These are phyloP conservation scores for Aphanocladium album DNA, from an alignment of 2,329 filamentous ascomycete species.

Conservation along the genomic window DNA sequence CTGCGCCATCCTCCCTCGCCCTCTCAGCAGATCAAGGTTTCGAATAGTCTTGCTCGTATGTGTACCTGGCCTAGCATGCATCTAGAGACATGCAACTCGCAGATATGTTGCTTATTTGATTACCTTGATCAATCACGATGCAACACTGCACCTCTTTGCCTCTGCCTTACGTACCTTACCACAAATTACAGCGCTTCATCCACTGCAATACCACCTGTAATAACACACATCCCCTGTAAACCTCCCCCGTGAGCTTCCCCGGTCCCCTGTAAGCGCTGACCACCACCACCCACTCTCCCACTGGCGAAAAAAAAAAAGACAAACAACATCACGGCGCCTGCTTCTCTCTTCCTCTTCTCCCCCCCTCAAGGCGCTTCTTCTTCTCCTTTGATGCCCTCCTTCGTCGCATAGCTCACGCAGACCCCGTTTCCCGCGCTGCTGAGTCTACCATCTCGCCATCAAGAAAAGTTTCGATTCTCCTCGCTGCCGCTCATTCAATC, in stretches of 20 bases:
- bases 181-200: not conserved
- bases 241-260: not conserved
- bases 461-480: not conserved
- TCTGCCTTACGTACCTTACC: not conserved
- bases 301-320: conserved; percentile 2
- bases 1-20: not conserved
- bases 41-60: not conserved
- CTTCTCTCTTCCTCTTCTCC: not conserved
- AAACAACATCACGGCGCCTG: conserved; percentile 3
- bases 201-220: not conserved
- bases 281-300: not conserved
- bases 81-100: not conserved
- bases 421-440: conserved; percentile 14
- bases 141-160: too few relatives aligned
- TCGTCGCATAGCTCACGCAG: conserved; percentile 11
- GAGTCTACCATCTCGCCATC: not conserved
- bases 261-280: conserved; percentile 4
- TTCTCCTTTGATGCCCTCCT: conserved; percentile 8
- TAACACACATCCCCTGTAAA: not conserved
- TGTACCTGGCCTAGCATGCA: too few relatives aligned
- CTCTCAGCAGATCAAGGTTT: not conserved
- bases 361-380: conserved; percentile 2
- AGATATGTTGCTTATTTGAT: not conserved
- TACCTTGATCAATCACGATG: too few relatives aligned
- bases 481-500: conserved; percentile 8